A percentile compares a stretch with the other conserved stretches of the same genome.
These are phyloP conservation scores for Sporothrix variecibatus DNA, from an alignment of 2,329 filamentous ascomycete genomes.

Conservation along the genomic window DNA sequence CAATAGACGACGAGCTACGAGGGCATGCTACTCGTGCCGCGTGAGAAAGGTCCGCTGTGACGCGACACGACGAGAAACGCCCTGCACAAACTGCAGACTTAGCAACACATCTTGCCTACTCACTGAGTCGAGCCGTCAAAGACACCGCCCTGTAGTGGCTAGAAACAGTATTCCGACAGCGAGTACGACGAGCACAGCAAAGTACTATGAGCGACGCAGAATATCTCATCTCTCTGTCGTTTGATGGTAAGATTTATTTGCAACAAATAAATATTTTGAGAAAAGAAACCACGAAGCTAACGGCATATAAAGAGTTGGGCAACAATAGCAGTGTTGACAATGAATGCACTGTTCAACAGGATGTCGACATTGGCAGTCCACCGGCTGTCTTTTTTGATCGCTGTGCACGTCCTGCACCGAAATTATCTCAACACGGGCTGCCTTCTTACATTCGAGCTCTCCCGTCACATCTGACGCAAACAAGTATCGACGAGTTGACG, in stretches of 20 bases:
- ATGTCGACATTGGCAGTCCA: background rate
- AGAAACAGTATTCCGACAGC: background rate
- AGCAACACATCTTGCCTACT: background rate
- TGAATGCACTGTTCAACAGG: background rate
- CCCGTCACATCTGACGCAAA: background rate
- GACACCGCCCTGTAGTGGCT: too few species aligned
- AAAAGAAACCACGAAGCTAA: too few species aligned
- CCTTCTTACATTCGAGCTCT: background rate
- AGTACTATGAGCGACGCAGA: background rate
- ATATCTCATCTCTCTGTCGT: background rate
- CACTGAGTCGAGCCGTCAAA: background rate
- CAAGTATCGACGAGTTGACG: background rate
- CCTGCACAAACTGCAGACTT: background rate
- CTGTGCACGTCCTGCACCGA: background rate
- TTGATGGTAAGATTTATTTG: background rate
- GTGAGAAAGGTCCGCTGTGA: background rate
- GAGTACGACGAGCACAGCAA: background rate
- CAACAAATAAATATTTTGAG: background rate
- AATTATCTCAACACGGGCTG: background rate
- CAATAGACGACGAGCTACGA: background rate
- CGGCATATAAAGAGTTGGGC: background rate
- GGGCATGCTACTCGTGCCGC: background rate
- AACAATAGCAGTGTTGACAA: background rate
- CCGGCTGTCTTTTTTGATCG: too few species aligned
- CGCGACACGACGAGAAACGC: background rate